Conservation (phyloP, 2,329 filamentous ascomycete species). For the Leptographium flavum region DNA sequence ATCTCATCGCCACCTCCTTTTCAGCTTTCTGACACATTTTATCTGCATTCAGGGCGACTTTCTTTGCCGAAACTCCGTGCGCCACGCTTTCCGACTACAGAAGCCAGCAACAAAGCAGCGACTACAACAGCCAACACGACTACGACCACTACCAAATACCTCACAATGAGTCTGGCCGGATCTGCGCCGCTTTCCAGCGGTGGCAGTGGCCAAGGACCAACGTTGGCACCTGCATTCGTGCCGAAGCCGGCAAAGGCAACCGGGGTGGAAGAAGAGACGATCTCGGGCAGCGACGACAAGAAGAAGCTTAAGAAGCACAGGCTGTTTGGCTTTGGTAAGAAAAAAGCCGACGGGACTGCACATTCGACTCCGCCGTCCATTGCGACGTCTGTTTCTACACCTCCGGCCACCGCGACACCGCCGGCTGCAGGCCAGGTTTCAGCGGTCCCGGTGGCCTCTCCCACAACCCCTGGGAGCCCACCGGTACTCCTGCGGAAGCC, state of each 20-base stretch:
- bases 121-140: too few species aligned
- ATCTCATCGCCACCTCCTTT: neutral
- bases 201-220: conserved; percentile 5
- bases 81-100: neutral
- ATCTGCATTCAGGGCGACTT: neutral
- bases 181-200: conserved; percentile 6
- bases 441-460: conserved; percentile 3
- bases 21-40: neutral
- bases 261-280: neutral
- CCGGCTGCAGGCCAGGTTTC: neutral
- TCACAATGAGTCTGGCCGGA: conserved; percentile 9
- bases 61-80: neutral
- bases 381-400: conserved; percentile 3
- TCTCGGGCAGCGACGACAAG: conserved; percentile 13
- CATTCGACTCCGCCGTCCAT: conserved; percentile 12
- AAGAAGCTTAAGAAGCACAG: conserved; percentile 20
- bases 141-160: too few species aligned
- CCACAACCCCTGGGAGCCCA: neutral
- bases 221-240: conserved; percentile 11
- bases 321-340: conserved; percentile 18
- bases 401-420: neutral
- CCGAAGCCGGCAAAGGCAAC: neutral
- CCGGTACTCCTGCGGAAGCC: conserved; percentile 19
- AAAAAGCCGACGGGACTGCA: conserved; percentile 25
- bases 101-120: neutral